These are phyloP conservation scores for Corchorus olitorius DNA, from an alignment of 345 rosid genomes.

Conservation along the genomic window DNA sequence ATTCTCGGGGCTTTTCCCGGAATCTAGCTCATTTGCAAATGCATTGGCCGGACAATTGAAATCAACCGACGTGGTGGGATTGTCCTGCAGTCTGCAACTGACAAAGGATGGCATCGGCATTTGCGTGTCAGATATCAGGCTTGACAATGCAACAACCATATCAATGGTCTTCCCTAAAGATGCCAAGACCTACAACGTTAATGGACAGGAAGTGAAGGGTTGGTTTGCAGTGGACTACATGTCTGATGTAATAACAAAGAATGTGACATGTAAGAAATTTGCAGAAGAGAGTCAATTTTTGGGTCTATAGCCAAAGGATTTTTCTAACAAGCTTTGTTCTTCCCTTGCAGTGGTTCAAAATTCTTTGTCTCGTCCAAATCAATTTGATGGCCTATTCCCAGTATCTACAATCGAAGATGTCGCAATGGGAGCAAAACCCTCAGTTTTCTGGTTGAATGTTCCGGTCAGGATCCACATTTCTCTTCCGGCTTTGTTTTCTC, in stretches of 20 bases:
- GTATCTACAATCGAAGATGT: constrained; percentile 58
- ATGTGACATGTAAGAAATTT: constrained; percentile 38
- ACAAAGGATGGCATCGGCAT: constrained; percentile 68
- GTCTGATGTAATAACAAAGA: constrained; percentile 30
- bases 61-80: constrained; percentile 31
- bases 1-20: constrained; percentile 77
- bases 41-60: constrained; percentile 39
- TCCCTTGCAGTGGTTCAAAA: constrained; percentile 57
- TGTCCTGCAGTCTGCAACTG: constrained; percentile 71
- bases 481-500: background rate
- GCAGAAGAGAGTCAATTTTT: background rate
- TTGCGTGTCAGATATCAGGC: constrained; percentile 58
- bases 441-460: constrained; percentile 75
- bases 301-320: background rate
- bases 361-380: constrained; percentile 47
- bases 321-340: constrained; percentile 8
- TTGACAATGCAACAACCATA: constrained; percentile 64
- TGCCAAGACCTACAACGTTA: constrained; percentile 46
- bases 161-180: constrained; percentile 34
- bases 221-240: constrained; percentile 65
- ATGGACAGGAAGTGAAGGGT: constrained; percentile 59
- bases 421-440: constrained; percentile 29
- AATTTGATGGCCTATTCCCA: constrained; percentile 48
- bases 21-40: constrained; percentile 52
- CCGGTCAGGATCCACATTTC: constrained; percentile 63